Percentiles rank a stretch among this genome's conserved stretches.
Conservation (phyloP, 352 stramenopile species). For the Lagenidium giganteum region DNA sequence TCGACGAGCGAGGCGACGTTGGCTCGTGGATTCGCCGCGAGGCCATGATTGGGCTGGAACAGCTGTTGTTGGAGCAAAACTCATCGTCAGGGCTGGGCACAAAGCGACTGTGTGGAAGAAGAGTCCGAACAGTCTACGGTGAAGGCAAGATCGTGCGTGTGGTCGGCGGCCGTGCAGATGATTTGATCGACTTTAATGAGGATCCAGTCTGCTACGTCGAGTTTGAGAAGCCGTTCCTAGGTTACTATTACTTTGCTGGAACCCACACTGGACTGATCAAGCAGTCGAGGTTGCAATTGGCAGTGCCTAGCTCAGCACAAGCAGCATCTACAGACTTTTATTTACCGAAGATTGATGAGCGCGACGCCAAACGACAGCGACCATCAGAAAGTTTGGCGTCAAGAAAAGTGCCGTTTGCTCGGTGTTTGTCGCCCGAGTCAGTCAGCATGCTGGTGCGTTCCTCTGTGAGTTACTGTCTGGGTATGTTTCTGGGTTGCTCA, state of each 20-base stretch:
- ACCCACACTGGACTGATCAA: slow-evolving; percentile 51
- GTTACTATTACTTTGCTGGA: slow-evolving; percentile 72
- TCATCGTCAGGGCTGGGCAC: no score
- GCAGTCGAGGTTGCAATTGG: no score
- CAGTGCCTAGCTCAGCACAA: no score
- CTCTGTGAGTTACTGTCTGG: no score
- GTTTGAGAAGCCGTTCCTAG: slow-evolving; percentile 50
- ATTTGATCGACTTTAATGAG: slow-evolving; percentile 13
- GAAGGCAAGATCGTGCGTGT: slow-evolving; percentile 32
- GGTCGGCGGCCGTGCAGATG: slow-evolving; percentile 20
- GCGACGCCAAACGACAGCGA: no score
- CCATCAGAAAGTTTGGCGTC: no score
- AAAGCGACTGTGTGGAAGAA: no score
- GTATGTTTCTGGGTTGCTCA: background rate
- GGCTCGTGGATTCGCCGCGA: slow-evolving; percentile 96
- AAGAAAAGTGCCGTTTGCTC: no score
- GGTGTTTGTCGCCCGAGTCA: no score
- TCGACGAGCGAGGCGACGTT: slow-evolving; percentile 97
- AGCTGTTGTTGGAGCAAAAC: slow-evolving; percentile 50
- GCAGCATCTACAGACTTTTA: no score
- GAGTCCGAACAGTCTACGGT: slow-evolving; percentile 33
- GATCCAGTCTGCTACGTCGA: slow-evolving; percentile 50
- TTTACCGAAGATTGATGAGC: no score
- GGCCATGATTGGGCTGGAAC: slow-evolving; percentile 90
- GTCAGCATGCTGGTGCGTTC: no score